Conservation (phyloP, 345 rosid genomes). For the Murraya paniculata region DNA sequence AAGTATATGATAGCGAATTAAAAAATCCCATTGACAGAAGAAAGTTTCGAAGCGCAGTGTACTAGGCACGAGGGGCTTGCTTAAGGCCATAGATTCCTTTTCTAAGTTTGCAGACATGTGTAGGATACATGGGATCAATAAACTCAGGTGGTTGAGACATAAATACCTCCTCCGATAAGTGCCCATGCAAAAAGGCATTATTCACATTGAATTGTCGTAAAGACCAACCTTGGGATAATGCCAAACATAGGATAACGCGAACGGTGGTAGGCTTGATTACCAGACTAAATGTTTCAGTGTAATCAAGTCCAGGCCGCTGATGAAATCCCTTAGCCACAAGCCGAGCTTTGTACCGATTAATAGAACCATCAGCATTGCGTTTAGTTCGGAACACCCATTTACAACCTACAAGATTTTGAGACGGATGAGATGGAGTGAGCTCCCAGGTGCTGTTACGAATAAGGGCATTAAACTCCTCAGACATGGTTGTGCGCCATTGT, state of each 20-base stretch:
- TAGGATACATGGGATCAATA: not conserved
- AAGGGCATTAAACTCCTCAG: no score
- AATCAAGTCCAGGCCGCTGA: no score
- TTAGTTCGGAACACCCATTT: no score
- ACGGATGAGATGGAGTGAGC: no score
- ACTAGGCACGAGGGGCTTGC: not conserved
- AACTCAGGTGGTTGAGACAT: not conserved
- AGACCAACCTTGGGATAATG: not conserved
- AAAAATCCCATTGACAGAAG: not conserved
- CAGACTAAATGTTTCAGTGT: no score
- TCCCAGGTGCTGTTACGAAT: no score
- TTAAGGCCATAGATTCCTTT: not conserved
- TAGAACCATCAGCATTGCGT: no score
- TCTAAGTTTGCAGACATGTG: not conserved
- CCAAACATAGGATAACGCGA: not conserved
- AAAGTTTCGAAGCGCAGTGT: not conserved
- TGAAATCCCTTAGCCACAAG: no score
- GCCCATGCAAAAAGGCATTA: conserved; percentile 6
- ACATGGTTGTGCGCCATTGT: no score
- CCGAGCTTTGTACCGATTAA: no score
- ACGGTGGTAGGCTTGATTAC: not conserved
- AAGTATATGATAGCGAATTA: not conserved
- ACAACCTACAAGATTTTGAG: no score
- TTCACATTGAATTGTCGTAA: not conserved
- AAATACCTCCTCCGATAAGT: not conserved